phyloP scores from a whole-genome alignment of 2,329 filamentous ascomycete species.

The Geosmithia morbida region DNA sequence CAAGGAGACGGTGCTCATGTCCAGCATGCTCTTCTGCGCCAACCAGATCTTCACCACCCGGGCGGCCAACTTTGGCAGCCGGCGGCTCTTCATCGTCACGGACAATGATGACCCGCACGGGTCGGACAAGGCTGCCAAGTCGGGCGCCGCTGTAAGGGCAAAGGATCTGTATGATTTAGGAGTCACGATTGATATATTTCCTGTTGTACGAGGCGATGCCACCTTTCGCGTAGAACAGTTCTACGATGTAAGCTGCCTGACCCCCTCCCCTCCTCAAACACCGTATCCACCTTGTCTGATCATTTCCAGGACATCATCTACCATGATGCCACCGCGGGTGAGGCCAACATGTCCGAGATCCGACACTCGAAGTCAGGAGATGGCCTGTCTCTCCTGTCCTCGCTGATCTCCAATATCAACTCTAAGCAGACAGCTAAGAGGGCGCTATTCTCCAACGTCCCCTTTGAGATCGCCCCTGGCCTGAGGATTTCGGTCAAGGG shows the following conservation, averaged over 20 bases:
- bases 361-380: constrained; percentile 55
- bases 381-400: constrained; percentile 65
- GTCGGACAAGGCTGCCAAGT: constrained; percentile 55
- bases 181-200: constrained; percentile 84
- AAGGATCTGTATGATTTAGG: constrained; percentile 93
- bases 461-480: constrained; percentile 73
- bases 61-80: constrained; percentile 84
- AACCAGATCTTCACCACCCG: constrained; percentile 95
- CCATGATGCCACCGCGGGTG: constrained; percentile 50
- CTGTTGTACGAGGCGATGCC: constrained; percentile 57
- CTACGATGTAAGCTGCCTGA: constrained; percentile 55
- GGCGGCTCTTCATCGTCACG: constrained; percentile 89
- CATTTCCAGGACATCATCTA: constrained; percentile 70
- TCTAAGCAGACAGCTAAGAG: constrained; percentile 80
- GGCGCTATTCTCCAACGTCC: constrained; percentile 73
- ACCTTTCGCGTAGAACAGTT: constrained; percentile 75
- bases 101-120: constrained; percentile 81
- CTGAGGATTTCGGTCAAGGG: constrained; percentile 85
- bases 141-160: constrained; percentile 70
- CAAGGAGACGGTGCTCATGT: constrained; percentile 60
- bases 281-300: background rate
- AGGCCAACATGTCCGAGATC: constrained; percentile 39
- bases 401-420: constrained; percentile 75
- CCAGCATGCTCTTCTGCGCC: constrained; percentile 83
- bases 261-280: too few relatives aligned